These are phyloP conservation scores for Lenzites betulinus DNA, from an alignment of 768 basidiomycete genomes.

Conservation along the genomic window DNA sequence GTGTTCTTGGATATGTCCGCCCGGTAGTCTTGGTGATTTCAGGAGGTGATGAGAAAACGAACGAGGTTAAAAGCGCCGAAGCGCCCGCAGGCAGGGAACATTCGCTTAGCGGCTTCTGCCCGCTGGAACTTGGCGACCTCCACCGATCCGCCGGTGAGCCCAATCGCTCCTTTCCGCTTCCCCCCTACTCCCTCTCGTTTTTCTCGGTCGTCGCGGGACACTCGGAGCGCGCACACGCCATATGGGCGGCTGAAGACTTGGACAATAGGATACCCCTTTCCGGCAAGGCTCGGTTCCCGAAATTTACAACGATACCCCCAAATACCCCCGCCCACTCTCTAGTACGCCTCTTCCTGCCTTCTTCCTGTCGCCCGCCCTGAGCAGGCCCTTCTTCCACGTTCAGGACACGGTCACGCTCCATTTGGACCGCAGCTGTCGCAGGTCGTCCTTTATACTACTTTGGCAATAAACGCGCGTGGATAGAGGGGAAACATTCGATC, in stretches of 20 bases:
- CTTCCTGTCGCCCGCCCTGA: slow-evolving; percentile 5
- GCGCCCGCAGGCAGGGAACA: slow-evolving; percentile 18
- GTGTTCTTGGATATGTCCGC: neutral
- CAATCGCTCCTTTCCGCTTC: neutral
- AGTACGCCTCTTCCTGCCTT: slow-evolving; percentile 16
- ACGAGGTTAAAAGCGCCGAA: slow-evolving; percentile 3
- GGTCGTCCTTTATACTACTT: slow-evolving; percentile 15
- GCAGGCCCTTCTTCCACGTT: neutral
- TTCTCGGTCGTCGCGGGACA: neutral
- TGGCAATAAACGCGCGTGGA: slow-evolving; percentile 13
- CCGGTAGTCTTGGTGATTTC: slow-evolving; percentile 17
- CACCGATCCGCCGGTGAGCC: slow-evolving; percentile 11
- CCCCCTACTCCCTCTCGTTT: neutral
- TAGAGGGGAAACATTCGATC: slow-evolving; percentile 8
- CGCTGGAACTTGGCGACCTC: neutral
- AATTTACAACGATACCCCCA: slow-evolving; percentile 22
- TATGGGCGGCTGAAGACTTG: slow-evolving; percentile 14
- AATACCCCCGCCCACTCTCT: slow-evolving; percentile 13
- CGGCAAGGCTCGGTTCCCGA: slow-evolving; percentile 18
- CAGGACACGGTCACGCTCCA: slow-evolving; percentile 6
- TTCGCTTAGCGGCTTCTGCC: neutral
- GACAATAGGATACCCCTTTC: slow-evolving; percentile 22
- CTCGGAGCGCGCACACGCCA: slow-evolving; percentile 19
- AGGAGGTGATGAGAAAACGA: slow-evolving; percentile 15
- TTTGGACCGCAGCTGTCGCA: slow-evolving; percentile 2